These are phyloP conservation scores for Ceratobasidium papillatum DNA, from an alignment of 1,284 basidiomycete genomes.

Conservation along the genomic window DNA sequence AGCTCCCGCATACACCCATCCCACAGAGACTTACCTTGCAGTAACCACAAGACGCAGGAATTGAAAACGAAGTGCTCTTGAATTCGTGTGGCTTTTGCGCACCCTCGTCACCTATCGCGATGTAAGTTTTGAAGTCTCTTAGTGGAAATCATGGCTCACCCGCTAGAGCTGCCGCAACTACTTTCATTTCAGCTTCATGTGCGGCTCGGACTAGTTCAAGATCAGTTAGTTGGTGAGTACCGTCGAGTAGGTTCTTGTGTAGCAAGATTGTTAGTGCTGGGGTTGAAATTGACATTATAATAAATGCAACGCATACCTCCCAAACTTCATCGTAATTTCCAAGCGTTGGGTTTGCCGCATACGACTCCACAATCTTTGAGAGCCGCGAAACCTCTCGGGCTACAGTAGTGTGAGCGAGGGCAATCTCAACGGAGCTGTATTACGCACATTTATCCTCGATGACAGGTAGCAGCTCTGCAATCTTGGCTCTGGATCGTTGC, in stretches of 20 bases:
- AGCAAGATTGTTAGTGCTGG: neutral
- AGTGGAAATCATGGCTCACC: constrained; percentile 57
- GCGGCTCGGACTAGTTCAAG: constrained; percentile 64
- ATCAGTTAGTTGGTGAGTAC: constrained; percentile 66
- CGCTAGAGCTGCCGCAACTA: constrained; percentile 68
- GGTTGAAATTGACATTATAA: too few species aligned
- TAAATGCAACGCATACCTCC: constrained; percentile 60
- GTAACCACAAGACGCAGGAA: constrained; percentile 80
- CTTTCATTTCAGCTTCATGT: constrained; percentile 67
- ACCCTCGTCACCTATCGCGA: constrained; percentile 71
- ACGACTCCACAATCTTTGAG: constrained; percentile 60
- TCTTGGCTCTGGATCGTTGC: constrained; percentile 63
- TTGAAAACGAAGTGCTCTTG: constrained; percentile 84
- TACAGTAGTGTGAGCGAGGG: constrained; percentile 48
- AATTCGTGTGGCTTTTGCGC: constrained; percentile 75
- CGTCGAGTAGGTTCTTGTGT: constrained; percentile 69
- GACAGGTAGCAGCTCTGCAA: constrained; percentile 65
- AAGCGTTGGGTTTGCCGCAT: constrained; percentile 61
- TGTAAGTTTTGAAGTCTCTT: neutral
- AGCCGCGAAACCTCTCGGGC: constrained; percentile 68
- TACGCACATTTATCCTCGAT: constrained; percentile 70
- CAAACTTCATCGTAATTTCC: constrained; percentile 71
- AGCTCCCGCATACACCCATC: neutral
- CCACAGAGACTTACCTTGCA: constrained; percentile 67
- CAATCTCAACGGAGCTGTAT: constrained; percentile 11